Base-by-base conservation (phyloP, 768 basidiomycete species). In the Russula sp. region DNA sequence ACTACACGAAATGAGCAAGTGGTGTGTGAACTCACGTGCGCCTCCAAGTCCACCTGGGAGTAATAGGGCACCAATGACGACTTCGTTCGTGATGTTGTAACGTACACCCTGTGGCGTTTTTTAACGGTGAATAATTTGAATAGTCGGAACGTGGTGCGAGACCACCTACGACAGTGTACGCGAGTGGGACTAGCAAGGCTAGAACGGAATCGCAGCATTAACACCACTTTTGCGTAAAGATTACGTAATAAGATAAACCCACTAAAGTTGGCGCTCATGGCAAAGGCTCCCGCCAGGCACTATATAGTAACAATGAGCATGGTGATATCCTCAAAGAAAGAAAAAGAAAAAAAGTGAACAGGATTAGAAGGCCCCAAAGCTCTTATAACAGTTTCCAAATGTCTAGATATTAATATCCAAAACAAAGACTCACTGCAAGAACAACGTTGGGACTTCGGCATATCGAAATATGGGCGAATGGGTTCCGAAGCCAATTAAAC, bases 121-220 rank as follows among this genome's bases (percentile, higher is more conserved):
- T 28, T 7, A 34, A 58, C 6, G 44, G 44, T 48, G 30, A 46
- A 2, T 50, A 14, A n/a, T 42, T 5, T n/a, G 28, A 44, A 24
- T 3, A 32, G 9, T 28, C 48, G 26, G 36, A 50, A 34, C 62
- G 49, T 28, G 38, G 50, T 10, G 50, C 38, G 9, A 13, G 18
- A 73, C 84, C 66, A 73, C 84, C 66, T 65, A 89, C 88, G 32
- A 90, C 78, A 0, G 87, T 89, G 65, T 84, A 87, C 0, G 86
- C 79, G 7, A 90, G 73, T 0, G 89, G 88, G 14, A 86, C 72
- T 55, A 88, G 70, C 2, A 89, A 70, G 11, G 67, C 80, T 76
- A 30, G 18, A 42, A 22, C 57, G 57, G 32, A n/a, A 3, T 24
- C 40, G 13, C 38, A 26, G 56, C 59, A 26, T 53, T 24, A 52